Conservation (phyloP, 2,329 filamentous ascomycete species). For the Macroventuria anomochaeta region DNA sequence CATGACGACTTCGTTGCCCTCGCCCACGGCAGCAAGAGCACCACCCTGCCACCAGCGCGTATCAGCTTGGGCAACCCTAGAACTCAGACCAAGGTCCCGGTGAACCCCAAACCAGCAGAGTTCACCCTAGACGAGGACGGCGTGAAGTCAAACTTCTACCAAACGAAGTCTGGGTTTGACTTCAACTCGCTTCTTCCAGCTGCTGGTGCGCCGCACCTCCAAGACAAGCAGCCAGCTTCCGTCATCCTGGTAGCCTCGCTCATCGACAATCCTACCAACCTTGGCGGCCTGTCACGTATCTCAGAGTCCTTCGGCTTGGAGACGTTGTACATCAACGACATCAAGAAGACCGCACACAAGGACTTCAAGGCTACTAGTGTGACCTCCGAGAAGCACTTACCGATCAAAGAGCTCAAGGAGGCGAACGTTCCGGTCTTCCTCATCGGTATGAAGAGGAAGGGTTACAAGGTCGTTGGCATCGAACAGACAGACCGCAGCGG, state of each 20-base stretch:
- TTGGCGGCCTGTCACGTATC: conserved; percentile 59
- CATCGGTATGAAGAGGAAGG: conserved; percentile 51
- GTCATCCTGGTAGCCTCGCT: conserved; percentile 59
- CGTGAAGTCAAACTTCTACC: conserved; percentile 47
- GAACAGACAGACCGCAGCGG: conserved; percentile 61
- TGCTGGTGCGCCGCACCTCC: conserved; percentile 24
- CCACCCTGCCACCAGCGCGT: conserved; percentile 28
- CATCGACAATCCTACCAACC: conserved; percentile 58
- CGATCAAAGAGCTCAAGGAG: conserved; percentile 50
- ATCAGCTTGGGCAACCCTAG: conserved; percentile 41
- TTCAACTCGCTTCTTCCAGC: conserved; percentile 36
- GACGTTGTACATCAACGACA: conserved; percentile 53
- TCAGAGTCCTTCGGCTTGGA: conserved; percentile 59
- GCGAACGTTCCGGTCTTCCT: conserved; percentile 49
- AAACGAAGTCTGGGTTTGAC: conserved; percentile 60
- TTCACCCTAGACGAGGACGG: conserved; percentile 10
- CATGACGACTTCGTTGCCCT: conserved; percentile 51
- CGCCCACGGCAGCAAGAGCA: conserved; percentile 32
- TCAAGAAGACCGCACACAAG: conserved; percentile 51
- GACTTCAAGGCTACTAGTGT: conserved; percentile 60
- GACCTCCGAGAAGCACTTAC: conserved; percentile 57
- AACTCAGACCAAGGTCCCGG: neutral
- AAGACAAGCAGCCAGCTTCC: conserved; percentile 36
- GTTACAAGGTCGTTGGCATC: conserved; percentile 60
- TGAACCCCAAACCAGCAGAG: conserved; percentile 8